phyloP scores from a whole-genome alignment of 2,329 filamentous ascomycete genomes.

The Harringtonia aguacate region DNA sequence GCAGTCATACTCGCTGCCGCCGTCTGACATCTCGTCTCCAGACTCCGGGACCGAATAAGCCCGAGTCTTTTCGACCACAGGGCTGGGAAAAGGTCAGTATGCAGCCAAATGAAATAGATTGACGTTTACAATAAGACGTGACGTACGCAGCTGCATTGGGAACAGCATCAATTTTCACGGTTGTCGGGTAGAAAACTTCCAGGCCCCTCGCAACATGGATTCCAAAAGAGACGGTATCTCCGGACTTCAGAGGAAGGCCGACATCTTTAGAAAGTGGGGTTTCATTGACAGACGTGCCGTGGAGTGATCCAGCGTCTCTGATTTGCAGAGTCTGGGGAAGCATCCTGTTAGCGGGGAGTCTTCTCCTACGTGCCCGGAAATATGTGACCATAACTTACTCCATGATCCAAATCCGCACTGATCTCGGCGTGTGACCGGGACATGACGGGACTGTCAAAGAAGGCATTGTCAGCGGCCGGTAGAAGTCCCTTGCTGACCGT shows the following conservation, averaged over 20 bases:
- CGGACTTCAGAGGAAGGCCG: constrained; percentile 16
- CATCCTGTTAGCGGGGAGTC: background rate
- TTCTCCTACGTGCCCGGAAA: background rate
- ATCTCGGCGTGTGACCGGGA: constrained; percentile 56
- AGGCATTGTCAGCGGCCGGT: constrained; percentile 39
- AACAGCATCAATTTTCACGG: constrained; percentile 15
- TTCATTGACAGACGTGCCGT: constrained; percentile 39
- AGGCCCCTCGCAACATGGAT: constrained; percentile 25
- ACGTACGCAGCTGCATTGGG: constrained; percentile 11
- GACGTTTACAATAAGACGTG: background rate
- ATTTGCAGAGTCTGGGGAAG: constrained; percentile 15
- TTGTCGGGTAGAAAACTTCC: constrained; percentile 19
- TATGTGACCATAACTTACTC: constrained; percentile 24
- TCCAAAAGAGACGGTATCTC: constrained; percentile 28
- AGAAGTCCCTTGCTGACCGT: constrained; percentile 30
- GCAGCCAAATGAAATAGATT: background rate
- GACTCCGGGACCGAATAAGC: constrained; percentile 18
- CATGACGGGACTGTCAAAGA: constrained; percentile 63
- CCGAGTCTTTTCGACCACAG: constrained; percentile 3
- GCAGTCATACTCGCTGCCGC: background rate
- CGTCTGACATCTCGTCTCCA: constrained; percentile 6
- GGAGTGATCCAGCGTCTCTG: constrained; percentile 37
- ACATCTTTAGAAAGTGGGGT: constrained; percentile 13
- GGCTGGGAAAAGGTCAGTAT: background rate
- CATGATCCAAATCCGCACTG: constrained; percentile 27